Conservation (phyloP, 1,139 yeast species). For the Geotrichum klebahnii region DNA sequence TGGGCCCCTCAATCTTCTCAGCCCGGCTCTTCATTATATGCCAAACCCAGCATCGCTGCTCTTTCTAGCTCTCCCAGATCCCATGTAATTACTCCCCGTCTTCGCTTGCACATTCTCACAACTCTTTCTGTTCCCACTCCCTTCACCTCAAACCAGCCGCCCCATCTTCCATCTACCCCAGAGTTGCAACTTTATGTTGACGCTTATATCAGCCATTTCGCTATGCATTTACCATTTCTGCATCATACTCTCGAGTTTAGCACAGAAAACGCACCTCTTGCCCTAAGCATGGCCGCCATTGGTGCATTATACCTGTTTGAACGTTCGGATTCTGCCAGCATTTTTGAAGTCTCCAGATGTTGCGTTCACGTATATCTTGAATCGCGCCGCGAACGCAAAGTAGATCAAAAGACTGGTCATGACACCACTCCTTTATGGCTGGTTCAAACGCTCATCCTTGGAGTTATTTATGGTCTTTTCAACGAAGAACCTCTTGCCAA, state of each 20-base stretch:
- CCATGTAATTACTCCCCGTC: conserved; percentile 57
- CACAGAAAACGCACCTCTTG: conserved; percentile 65
- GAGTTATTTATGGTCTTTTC: conserved; percentile 78
- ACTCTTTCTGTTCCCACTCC: conserved; percentile 58
- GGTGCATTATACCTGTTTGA: conserved; percentile 87
- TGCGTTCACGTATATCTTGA: conserved; percentile 76
- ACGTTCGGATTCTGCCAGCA: conserved; percentile 65
- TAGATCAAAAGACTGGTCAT: conserved; percentile 18
- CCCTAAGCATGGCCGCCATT: conserved; percentile 79
- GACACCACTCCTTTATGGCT: conserved; percentile 76
- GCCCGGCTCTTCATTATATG: neutral
- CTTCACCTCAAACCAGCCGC: conserved; percentile 46
- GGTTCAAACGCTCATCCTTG: conserved; percentile 78
- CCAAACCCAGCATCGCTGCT: neutral
- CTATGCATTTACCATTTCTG: conserved; percentile 76
- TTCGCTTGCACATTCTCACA: conserved; percentile 59
- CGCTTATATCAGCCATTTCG: conserved; percentile 68
- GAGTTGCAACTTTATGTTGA: conserved; percentile 72
- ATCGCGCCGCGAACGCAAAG: conserved; percentile 45
- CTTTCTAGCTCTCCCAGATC: neutral
- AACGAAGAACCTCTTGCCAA: conserved; percentile 70
- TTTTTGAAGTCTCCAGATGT: conserved; percentile 74
- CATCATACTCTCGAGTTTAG: conserved; percentile 63
- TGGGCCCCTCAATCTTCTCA: neutral
- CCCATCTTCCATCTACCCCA: conserved; percentile 62